These are phyloP conservation scores for Metschnikowia amazonensis DNA, from an alignment of 805 yeast species.

Conservation along the genomic window DNA sequence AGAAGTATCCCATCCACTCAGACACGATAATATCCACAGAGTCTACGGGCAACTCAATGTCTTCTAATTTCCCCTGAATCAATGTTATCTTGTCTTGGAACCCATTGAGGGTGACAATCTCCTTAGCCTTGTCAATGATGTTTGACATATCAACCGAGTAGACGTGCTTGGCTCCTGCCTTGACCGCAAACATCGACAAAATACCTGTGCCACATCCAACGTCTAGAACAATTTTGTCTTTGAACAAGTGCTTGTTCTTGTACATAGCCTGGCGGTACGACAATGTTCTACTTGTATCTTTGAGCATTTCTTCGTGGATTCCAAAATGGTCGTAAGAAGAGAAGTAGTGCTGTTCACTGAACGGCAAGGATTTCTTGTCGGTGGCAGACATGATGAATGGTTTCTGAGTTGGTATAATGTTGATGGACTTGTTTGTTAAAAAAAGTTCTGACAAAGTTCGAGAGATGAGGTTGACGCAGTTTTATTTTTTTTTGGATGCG, in stretches of 20 bases:
- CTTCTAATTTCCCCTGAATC: conserved; percentile 91
- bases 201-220: conserved; percentile 99
- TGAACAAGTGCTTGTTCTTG: conserved; percentile 83
- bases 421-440: background rate
- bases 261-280: conserved; percentile 89
- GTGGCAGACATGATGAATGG: conserved; percentile 50
- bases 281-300: conserved; percentile 88
- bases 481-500: conserved; percentile 1
- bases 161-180: conserved; percentile 98
- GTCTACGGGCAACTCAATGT: conserved; percentile 77
- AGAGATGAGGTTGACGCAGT: conserved; percentile 3
- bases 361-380: conserved; percentile 58
- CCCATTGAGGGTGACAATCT: conserved; percentile 82
- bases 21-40: conserved; percentile 92
- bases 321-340: conserved; percentile 95
- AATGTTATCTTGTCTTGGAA: conserved; percentile 81
- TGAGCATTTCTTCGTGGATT: conserved; percentile 98
- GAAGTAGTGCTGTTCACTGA: conserved; percentile 89
- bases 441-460: background rate
- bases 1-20: conserved; percentile 99
- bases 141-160: conserved; percentile 96
- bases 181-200: conserved; percentile 94
- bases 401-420: background rate
- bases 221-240: conserved; percentile 90
- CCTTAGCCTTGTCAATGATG: conserved; percentile 93